phyloP scores from a whole-genome alignment of 768 basidiomycete genomes.

The Russula sp. region DNA sequence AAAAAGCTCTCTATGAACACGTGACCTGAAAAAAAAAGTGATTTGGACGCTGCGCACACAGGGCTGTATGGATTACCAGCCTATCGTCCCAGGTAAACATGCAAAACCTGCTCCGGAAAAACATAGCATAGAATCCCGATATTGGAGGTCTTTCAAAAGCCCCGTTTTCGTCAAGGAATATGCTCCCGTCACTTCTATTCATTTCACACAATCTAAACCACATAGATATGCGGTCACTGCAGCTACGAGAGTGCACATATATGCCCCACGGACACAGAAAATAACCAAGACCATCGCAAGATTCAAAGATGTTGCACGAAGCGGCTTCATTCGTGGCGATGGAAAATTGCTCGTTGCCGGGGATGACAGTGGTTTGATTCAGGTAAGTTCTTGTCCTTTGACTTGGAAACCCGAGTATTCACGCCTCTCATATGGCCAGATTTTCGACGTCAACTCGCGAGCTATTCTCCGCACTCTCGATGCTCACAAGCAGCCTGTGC shows the following conservation, averaged over 20 bases:
- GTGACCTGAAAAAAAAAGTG: slow-evolving; percentile 13
- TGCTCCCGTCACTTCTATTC: slow-evolving; percentile 90
- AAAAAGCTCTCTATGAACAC: slow-evolving; percentile 9
- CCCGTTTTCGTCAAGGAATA: slow-evolving; percentile 97
- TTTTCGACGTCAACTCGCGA: slow-evolving; percentile 88
- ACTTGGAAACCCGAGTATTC: slow-evolving; percentile 2
- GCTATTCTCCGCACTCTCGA: slow-evolving; percentile 92
- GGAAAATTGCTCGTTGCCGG: slow-evolving; percentile 95
- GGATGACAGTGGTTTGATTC: slow-evolving; percentile 88
- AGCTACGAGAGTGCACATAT: slow-evolving; percentile 90
- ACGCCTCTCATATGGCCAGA: slow-evolving; percentile 40
- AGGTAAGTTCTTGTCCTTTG: slow-evolving; percentile 42
- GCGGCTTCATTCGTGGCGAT: slow-evolving; percentile 84
- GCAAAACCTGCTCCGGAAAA: slow-evolving; percentile 55
- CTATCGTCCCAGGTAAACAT: slow-evolving; percentile 60
- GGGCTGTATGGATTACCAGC: slow-evolving; percentile 71
- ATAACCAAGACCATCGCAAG: slow-evolving; percentile 94
- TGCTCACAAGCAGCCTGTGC: slow-evolving; percentile 93
- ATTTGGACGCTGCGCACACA: not conserved
- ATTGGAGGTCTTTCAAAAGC: slow-evolving; percentile 85
- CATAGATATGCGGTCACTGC: slow-evolving; percentile 96
- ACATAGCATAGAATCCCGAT: slow-evolving; percentile 70
- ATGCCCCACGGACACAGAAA: slow-evolving; percentile 94
- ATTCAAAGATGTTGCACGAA: slow-evolving; percentile 94
- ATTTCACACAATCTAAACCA: slow-evolving; percentile 84